phyloP scores from a whole-genome alignment of 768 basidiomycete species.

The Suillus discolor region DNA sequence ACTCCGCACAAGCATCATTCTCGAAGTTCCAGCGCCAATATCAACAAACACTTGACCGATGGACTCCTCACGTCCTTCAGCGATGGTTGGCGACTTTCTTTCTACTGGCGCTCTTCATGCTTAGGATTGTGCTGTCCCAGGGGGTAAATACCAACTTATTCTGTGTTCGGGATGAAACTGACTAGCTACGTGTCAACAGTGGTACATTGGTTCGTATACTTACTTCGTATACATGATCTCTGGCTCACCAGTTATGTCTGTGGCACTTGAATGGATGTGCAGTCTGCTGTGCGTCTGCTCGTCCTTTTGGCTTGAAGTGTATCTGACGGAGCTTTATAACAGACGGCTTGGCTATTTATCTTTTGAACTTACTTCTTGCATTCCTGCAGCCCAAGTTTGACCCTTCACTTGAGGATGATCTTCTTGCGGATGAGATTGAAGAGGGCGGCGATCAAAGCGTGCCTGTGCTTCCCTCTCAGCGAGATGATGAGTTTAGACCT shows the following conservation, averaged over 20 bases:
- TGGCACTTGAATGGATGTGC: not conserved
- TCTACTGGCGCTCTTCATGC: constrained; percentile 72
- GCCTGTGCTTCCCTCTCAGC: constrained; percentile 60
- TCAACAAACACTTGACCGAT: constrained; percentile 87
- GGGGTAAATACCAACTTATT: constrained; percentile 61
- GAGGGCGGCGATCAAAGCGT: constrained; percentile 74
- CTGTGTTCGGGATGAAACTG: constrained; percentile 8
- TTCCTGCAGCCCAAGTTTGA: constrained; percentile 99
- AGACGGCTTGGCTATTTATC: constrained; percentile 94
- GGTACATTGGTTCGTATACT: constrained; percentile 82
- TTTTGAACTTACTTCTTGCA: constrained; percentile 93
- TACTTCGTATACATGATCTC: not conserved
- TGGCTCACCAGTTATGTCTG: not conserved
- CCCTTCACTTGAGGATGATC: constrained; percentile 91
- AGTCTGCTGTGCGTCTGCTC: constrained; percentile 68
- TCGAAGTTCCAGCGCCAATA: constrained; percentile 70
- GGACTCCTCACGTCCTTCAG: constrained; percentile 87
- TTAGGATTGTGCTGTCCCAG: constrained; percentile 86
- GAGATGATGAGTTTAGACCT: constrained; percentile 96
- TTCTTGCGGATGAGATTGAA: constrained; percentile 93
- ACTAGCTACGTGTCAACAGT: constrained; percentile 46
- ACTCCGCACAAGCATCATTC: constrained; percentile 28
- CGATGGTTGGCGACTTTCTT: constrained; percentile 84
- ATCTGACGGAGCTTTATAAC: constrained; percentile 12
- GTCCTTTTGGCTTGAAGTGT: not conserved